Conservation (phyloP, 768 basidiomycete genomes). For the Amanita fuliginea region DNA sequence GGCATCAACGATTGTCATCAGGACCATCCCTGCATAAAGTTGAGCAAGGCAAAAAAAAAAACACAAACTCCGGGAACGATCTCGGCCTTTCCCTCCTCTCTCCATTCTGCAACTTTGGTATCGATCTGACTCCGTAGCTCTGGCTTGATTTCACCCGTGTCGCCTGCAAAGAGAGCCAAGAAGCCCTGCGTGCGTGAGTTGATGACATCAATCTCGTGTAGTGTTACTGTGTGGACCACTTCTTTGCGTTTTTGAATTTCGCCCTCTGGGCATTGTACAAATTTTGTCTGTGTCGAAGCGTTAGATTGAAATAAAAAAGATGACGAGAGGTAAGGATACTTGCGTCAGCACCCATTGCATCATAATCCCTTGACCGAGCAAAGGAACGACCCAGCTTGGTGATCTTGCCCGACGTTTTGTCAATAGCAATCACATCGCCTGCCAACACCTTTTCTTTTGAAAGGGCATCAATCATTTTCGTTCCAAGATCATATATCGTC, state of each 20-base stretch:
- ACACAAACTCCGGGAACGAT: conserved; percentile 85
- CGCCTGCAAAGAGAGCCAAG: conserved; percentile 88
- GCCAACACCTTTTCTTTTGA: conserved; percentile 95
- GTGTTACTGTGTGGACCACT: conserved; percentile 92
- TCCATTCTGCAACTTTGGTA: conserved; percentile 93
- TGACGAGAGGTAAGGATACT: conserved; percentile 18
- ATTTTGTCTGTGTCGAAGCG: conserved; percentile 63
- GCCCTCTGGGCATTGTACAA: conserved; percentile 96
- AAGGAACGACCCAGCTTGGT: conserved; percentile 94
- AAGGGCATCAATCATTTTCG: conserved; percentile 97
- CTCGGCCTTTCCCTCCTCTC: conserved; percentile 97
- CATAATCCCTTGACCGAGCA: conserved; percentile 95
- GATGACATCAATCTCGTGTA: conserved; percentile 99
- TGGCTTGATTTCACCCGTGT: conserved; percentile 98
- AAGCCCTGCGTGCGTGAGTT: conserved; percentile 98
- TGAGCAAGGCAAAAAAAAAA: neutral
- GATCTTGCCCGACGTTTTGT: conserved; percentile 95
- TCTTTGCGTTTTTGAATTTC: conserved; percentile 98
- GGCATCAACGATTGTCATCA: neutral
- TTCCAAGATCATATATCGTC: conserved; percentile 96
- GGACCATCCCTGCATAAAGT: neutral
- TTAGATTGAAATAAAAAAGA: conserved; percentile 2
- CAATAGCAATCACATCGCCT: conserved; percentile 93
- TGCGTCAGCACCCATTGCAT: conserved; percentile 98
- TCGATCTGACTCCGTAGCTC: conserved; percentile 96